Percentiles rank a stretch among this genome's conserved stretches.
These are phyloP conservation scores for Pelomyxa schiedti DNA, from an alignment of 78 protist genomes.

Conservation along the genomic window DNA sequence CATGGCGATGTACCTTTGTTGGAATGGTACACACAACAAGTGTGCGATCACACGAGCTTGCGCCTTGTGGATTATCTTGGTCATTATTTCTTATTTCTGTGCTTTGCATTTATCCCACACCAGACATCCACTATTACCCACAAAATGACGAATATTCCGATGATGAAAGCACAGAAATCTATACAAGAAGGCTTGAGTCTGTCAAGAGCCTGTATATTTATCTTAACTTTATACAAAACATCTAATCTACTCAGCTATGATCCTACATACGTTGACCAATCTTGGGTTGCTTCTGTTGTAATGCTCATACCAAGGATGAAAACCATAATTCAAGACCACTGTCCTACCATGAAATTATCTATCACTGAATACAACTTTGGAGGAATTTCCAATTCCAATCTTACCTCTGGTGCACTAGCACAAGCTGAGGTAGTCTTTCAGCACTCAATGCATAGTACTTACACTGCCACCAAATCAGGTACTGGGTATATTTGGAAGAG, in stretches of 20 bases:
- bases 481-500: slow-evolving; percentile 3
- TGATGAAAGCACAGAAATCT: not conserved
- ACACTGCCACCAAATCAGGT: too few species aligned
- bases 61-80: not conserved
- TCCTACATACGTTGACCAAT: not conserved
- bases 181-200: not conserved
- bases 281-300: not conserved
- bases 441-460: too few species aligned
- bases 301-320: not conserved
- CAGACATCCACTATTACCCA: not conserved
- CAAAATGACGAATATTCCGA: not conserved
- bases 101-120: too few species aligned
- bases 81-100: too few species aligned
- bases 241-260: not conserved
- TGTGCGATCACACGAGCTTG: not conserved
- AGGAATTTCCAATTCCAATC: not conserved
- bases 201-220: not conserved
- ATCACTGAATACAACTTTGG: slow-evolving; percentile 4
- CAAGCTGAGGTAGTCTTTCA: slow-evolving; percentile 1
- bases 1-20: not conserved
- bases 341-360: not conserved
- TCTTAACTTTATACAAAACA: not conserved
- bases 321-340: not conserved
- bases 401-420: slow-evolving; percentile 1
- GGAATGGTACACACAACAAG: not conserved